Evolutionary conservation across 768 basidiomycete genomes (phyloP).

Genomic region (Dentipellis fragilis): DNA sequence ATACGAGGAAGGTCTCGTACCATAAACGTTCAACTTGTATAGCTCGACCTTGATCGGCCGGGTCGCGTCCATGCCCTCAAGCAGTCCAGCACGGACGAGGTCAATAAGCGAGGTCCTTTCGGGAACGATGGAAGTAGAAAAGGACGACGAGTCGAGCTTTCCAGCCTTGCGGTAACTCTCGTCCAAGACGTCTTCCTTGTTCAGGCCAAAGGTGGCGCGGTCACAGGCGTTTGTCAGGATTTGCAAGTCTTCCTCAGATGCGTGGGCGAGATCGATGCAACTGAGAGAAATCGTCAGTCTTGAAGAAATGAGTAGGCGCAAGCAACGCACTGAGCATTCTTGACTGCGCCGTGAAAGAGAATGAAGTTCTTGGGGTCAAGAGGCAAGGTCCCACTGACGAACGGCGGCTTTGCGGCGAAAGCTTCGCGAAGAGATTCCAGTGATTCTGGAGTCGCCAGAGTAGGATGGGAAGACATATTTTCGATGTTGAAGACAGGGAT

Average conservation of each 20-base stretch:
- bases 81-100: slow-evolving; percentile 12
- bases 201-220: slow-evolving; percentile 30
- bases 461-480: no score
- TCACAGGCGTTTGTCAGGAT: slow-evolving; percentile 25
- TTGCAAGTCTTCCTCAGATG: slow-evolving; percentile 11
- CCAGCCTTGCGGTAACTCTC: slow-evolving; percentile 36
- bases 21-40: slow-evolving; percentile 39
- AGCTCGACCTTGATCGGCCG: slow-evolving; percentile 23
- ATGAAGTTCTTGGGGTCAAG: slow-evolving; percentile 1
- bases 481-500: neutral
- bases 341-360: slow-evolving; percentile 6
- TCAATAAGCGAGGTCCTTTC: slow-evolving; percentile 18
- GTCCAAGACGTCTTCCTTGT: slow-evolving; percentile 28
- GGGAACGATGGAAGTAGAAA: slow-evolving; percentile 25
- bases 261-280: slow-evolving; percentile 8
- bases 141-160: slow-evolving; percentile 29
- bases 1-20: slow-evolving; percentile 16
- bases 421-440: slow-evolving; percentile 1
- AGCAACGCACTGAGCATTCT: neutral
- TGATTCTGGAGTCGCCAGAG: no score
- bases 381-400: slow-evolving; percentile 7
- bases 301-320: neutral
- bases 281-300: neutral
- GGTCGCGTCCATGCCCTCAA: slow-evolving; percentile 13
- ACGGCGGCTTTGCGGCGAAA: slow-evolving; percentile 9